Conservation (phyloP, 768 basidiomycete species). For the Trametes coccinea region DNA sequence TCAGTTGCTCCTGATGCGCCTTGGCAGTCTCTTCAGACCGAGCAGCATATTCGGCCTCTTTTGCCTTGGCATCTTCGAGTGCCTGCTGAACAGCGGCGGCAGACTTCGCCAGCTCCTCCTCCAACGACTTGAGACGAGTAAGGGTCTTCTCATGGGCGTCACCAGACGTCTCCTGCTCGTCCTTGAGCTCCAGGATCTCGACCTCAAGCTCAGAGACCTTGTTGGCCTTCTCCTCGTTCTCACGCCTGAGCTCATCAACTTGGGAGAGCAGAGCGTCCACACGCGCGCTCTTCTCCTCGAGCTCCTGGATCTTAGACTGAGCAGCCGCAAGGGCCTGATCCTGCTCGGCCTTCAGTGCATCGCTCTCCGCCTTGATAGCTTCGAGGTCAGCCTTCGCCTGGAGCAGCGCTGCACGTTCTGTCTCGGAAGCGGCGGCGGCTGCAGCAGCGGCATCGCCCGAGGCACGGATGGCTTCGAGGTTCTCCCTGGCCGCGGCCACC, state of each 20-base stretch:
- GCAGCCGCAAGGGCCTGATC: slow-evolving; percentile 49
- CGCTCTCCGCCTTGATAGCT: slow-evolving; percentile 52
- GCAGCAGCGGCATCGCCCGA: slow-evolving; percentile 46
- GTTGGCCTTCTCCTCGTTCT: slow-evolving; percentile 68
- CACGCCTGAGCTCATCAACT: slow-evolving; percentile 52
- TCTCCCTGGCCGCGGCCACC: slow-evolving; percentile 49
- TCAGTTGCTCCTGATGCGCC: slow-evolving; percentile 50
- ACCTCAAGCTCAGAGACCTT: slow-evolving; percentile 82
- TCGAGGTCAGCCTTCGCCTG: slow-evolving; percentile 65
- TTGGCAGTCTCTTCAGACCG: slow-evolving; percentile 42
- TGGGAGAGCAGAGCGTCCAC: slow-evolving; percentile 48
- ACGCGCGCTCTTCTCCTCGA: slow-evolving; percentile 48
- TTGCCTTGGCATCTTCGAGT: slow-evolving; percentile 46
- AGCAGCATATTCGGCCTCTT: slow-evolving; percentile 46
- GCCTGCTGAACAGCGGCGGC: slow-evolving; percentile 49
- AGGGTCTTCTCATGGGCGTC: slow-evolving; percentile 53
- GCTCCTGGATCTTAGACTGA: slow-evolving; percentile 44
- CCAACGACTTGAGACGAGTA: slow-evolving; percentile 48
- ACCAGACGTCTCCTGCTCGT: slow-evolving; percentile 63
- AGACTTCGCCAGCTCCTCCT: slow-evolving; percentile 54
- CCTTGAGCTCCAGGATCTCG: slow-evolving; percentile 76
- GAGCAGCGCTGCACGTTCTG: slow-evolving; percentile 62
- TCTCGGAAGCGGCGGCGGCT: slow-evolving; percentile 51
- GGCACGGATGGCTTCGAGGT: slow-evolving; percentile 50
- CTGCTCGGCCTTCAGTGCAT: slow-evolving; percentile 52